Evolutionary conservation across 106 monocot genomes (phyloP).

Genomic region (Apostasia ramifera): DNA sequence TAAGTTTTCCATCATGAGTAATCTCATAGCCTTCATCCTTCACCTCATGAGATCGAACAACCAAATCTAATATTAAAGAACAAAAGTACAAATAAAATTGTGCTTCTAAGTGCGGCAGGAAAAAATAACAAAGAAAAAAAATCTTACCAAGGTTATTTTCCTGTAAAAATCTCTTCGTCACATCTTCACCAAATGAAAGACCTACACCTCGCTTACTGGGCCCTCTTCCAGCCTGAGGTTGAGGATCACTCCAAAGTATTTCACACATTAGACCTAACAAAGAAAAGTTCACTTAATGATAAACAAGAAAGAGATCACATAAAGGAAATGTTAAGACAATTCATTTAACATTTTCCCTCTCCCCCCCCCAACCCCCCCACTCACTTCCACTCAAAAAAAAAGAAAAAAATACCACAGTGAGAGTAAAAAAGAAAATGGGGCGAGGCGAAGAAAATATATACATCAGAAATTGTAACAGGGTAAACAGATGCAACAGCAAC

Average conservation of each 20-base stretch:
- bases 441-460: no score
- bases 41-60: constrained; percentile 96
- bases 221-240: constrained; percentile 90
- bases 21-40: constrained; percentile 99
- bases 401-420: no score
- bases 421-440: no score
- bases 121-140: constrained; percentile 1
- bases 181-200: constrained; percentile 95
- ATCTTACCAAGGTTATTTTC: constrained; percentile 85
- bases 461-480: no score
- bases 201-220: constrained; percentile 97
- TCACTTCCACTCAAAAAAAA: no score
- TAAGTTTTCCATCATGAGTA: constrained; percentile 92
- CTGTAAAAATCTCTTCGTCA: constrained; percentile 77
- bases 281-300: background rate
- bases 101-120: background rate
- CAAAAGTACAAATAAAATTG: background rate
- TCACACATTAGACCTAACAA: constrained; percentile 90
- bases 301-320: background rate
- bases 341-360: constrained; percentile 35
- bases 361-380: no score
- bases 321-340: background rate
- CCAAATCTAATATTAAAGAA: constrained; percentile 46
- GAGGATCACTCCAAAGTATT: constrained; percentile 98
- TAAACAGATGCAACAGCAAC: no score